Conservation (phyloP, 2,329 filamentous ascomycete genomes). For the Coniochaeta pulveracea region DNA sequence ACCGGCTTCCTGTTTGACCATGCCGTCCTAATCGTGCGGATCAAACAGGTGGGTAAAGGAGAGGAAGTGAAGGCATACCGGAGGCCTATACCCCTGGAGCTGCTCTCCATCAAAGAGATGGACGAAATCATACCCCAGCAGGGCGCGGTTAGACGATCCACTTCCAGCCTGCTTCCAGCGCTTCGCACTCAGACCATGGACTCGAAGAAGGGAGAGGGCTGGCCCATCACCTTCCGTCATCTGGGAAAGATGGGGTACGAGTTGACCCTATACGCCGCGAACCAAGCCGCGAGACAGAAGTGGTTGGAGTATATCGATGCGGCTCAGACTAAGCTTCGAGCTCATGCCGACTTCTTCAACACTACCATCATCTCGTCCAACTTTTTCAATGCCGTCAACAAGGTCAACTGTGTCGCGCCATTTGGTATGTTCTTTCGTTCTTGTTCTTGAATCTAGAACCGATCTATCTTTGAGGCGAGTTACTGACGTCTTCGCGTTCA, state of each 20-base stretch:
- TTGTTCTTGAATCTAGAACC: not conserved
- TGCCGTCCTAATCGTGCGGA: conserved; percentile 79
- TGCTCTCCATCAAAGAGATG: conserved; percentile 93
- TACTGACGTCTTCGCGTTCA: conserved; percentile 12
- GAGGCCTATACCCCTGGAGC: conserved; percentile 82
- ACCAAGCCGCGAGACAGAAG: conserved; percentile 79
- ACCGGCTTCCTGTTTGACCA: conserved; percentile 96
- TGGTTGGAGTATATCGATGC: conserved; percentile 94
- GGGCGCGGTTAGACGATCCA: conserved; percentile 74
- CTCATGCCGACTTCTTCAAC: conserved; percentile 87
- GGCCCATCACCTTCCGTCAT: conserved; percentile 93
- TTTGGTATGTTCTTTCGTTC: conserved; percentile 50
- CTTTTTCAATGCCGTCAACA: conserved; percentile 57
- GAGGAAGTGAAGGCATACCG: conserved; percentile 88
- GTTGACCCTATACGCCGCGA: conserved; percentile 76
- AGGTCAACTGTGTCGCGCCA: conserved; percentile 89
- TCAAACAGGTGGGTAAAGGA: conserved; percentile 83
- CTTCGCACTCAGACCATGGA: conserved; percentile 34
- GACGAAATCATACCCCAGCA: conserved; percentile 80
- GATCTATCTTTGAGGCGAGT: conserved; percentile 1
- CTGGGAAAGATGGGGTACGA: conserved; percentile 94
- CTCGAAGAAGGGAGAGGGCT: conserved; percentile 61
- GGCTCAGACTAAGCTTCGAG: conserved; percentile 77
- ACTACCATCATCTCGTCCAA: conserved; percentile 47
- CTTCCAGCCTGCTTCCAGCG: conserved; percentile 66